Conservation (phyloP, 2,329 filamentous ascomycete species). For the Aspergillus hortae region DNA sequence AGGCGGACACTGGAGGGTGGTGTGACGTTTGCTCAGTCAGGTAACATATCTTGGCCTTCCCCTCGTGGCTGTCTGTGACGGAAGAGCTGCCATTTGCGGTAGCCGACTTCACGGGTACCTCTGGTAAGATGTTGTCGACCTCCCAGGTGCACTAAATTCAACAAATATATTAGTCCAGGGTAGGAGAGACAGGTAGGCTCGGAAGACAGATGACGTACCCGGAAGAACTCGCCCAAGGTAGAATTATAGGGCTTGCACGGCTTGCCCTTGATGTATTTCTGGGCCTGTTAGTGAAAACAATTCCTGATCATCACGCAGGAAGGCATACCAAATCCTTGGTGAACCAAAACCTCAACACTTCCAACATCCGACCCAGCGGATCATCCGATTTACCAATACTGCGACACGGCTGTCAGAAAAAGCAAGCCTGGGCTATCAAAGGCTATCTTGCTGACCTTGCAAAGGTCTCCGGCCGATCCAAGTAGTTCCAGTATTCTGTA, state of each 20-base stretch:
- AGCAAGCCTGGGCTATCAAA: constrained; percentile 13
- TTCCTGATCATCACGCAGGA: constrained; percentile 2
- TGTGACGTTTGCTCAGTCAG: constrained; percentile 97
- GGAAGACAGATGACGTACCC: constrained; percentile 54
- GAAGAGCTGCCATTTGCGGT: constrained; percentile 34
- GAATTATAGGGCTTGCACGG: constrained; percentile 99
- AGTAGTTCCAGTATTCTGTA: constrained; percentile 94
- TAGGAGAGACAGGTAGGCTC: neutral
- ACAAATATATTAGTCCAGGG: neutral
- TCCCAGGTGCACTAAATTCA: constrained; percentile 82
- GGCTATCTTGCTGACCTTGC: constrained; percentile 48
- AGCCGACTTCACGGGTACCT: constrained; percentile 46
- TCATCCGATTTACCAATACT: constrained; percentile 87
- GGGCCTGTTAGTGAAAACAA: constrained; percentile 15
- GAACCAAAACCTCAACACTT: constrained; percentile 95
- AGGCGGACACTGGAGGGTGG: constrained; percentile 94
- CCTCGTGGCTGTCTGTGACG: constrained; percentile 32
- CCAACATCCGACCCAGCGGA: constrained; percentile 87
- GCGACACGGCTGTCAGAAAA: constrained; percentile 36
- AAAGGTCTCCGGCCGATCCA: constrained; percentile 92
- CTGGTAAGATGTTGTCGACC: constrained; percentile 71
- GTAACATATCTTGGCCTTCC: constrained; percentile 77
- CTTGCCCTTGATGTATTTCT: constrained; percentile 97
- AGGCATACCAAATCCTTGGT: constrained; percentile 78
- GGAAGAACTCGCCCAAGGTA: constrained; percentile 93